Base-by-base conservation (phyloP, 495 filamentous ascomycete genomes). In the Aspergillus coremiiformis region DNA sequence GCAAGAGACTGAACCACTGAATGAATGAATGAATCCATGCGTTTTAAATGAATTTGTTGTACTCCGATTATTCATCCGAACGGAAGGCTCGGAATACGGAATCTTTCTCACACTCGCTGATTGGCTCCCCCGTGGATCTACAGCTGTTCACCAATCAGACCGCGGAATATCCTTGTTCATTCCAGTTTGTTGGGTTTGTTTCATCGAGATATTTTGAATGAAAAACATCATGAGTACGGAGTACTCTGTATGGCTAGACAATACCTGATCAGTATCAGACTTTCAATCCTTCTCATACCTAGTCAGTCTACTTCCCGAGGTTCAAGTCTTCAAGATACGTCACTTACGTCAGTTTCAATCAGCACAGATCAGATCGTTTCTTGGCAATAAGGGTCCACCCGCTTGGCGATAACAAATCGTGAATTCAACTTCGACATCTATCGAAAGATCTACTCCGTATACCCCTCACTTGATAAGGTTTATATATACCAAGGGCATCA, bases 81-180 rank as follows among this genome's bases (percentile, higher is more conserved):
- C 47, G 47, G 47, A 49, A 39, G 12, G 2, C 15, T 20, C 44
- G 44, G 44, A 47, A 47, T 33, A 8, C n/a, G 24, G 24, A 4
- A 27, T 27, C 4, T 5, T 26, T 30, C 4, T 5, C 15, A 17
- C 15, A 5, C 15, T 10, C 33, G 32, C 35, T 49, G 47, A 49
- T 49, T 49, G 47, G 47, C 21, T 39, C 47, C 19, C 10, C 20
- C 15, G 17, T 20, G 22, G 20, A 27, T 49, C 6, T 49, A 41
- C 12, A 37, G 19, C 29, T 14, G 22, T 23, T 15, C 20, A 17
- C 47, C 47, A 49, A 39, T 39, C 20, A 29, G 54, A 37, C 58
- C 74, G n/a, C 72, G 71, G 6, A 51, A 60, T 5, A 42, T 76
- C 23, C 54, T 49, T 21, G 32, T 35, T n/a, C 10, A n/a, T 35